These are phyloP conservation scores for Monilinia fructigena DNA, from an alignment of 2,329 filamentous ascomycete genomes.

Conservation along the genomic window DNA sequence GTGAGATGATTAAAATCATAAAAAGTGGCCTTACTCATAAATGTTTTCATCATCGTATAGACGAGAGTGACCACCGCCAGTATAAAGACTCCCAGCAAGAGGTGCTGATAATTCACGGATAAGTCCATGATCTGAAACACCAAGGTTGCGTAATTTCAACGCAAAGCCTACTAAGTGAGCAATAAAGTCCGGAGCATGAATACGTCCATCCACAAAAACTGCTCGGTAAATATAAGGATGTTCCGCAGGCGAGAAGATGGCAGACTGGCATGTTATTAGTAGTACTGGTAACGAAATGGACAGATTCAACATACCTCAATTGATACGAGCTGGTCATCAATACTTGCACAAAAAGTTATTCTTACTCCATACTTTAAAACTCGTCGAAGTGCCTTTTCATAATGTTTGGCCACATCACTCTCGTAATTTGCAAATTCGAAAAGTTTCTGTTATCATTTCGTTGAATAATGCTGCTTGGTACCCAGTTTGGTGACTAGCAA, in stretches of 20 bases:
- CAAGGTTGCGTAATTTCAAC: conserved; percentile 89
- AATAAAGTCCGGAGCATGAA: conserved; percentile 92
- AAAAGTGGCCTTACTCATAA: conserved; percentile 59
- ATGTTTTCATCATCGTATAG: conserved; percentile 87
- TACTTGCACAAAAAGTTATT: conserved; percentile 86
- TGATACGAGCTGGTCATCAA: conserved; percentile 94
- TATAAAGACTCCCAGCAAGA: conserved; percentile 85
- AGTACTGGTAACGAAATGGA: conserved; percentile 29
- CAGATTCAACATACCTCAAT: conserved; percentile 63
- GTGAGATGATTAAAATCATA: conserved; percentile 24
- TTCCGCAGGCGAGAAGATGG: conserved; percentile 77
- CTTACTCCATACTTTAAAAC: conserved; percentile 77
- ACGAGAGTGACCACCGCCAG: conserved; percentile 88
- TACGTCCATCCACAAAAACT: conserved; percentile 91
- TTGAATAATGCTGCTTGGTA: conserved; percentile 61
- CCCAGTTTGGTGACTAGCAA: conserved; percentile 48
- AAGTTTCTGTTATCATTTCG: conserved; percentile 83
- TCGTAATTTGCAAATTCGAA: conserved; percentile 88
- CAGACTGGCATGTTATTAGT: conserved; percentile 54
- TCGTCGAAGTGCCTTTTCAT: conserved; percentile 71
- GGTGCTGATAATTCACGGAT: conserved; percentile 86
- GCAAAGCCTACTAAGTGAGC: conserved; percentile 90
- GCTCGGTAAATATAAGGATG: conserved; percentile 94
- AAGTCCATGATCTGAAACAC: conserved; percentile 87
- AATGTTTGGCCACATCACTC: conserved; percentile 78